phyloP scores from a whole-genome alignment of 257 asterid species.

The Solanum pimpinellifolium region DNA sequence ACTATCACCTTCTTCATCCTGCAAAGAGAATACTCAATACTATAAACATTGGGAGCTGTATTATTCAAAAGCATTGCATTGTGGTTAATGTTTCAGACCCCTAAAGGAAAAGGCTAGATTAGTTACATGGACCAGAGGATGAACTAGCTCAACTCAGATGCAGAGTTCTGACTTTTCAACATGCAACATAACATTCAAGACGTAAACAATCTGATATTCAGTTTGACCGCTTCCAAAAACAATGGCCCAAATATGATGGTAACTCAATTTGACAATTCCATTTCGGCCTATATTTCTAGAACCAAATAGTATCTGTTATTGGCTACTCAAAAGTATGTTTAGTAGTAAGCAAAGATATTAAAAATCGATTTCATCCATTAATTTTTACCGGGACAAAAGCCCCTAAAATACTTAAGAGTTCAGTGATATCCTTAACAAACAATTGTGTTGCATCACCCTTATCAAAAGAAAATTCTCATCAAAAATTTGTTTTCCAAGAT shows the following conservation, averaged over 20 bases:
- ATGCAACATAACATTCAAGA: neutral
- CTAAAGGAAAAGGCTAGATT: neutral
- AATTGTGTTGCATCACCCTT: neutral
- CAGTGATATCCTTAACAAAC: neutral
- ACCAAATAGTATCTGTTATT: neutral
- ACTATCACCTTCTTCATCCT: constrained; percentile 3
- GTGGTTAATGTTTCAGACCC: neutral
- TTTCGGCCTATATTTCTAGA: neutral
- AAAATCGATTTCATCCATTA: neutral
- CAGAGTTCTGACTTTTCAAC: neutral
- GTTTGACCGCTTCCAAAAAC: neutral
- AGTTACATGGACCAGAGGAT: neutral
- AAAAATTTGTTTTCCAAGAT: neutral
- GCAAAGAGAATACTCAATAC: neutral
- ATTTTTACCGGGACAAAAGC: neutral
- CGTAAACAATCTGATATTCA: neutral
- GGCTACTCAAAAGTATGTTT: neutral
- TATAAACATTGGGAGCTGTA: neutral
- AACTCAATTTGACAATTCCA: neutral
- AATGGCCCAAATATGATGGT: neutral
- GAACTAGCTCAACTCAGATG: neutral
- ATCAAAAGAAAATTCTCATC: neutral
- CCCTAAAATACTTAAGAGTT: neutral
- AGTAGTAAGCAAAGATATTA: neutral
- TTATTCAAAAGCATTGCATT: neutral